A percentile compares a stretch with the other conserved stretches of the same genome.
phyloP scores from a whole-genome alignment of 805 yeast species.

The Nakazawaea pomicola region DNA sequence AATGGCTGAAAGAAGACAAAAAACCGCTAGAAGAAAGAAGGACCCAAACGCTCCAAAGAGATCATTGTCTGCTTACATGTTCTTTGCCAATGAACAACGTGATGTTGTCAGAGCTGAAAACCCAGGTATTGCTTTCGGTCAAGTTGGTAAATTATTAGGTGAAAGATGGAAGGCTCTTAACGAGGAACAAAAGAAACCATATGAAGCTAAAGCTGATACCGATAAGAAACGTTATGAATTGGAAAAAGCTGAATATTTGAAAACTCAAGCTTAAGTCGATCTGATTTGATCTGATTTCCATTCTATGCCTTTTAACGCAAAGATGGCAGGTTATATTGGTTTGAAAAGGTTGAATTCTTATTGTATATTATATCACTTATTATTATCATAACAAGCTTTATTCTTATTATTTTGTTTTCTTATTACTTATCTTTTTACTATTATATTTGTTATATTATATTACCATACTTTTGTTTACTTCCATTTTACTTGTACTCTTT shows the following conservation, averaged over 20 bases:
- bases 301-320: no score
- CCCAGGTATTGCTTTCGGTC: constrained; percentile 94
- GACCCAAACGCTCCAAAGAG: constrained; percentile 99
- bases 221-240: constrained; percentile 98
- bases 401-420: not conserved
- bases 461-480: no score
- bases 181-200: constrained; percentile 81
- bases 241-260: constrained; percentile 82
- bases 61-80: constrained; percentile 97
- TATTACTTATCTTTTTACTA: not conserved
- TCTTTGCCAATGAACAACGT: constrained; percentile 96
- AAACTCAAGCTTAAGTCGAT: constrained; percentile 17
- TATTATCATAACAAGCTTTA: no score
- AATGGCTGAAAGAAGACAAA: constrained; percentile 24
- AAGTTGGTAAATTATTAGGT: constrained; percentile 92
- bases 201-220: constrained; percentile 87
- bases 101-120: constrained; percentile 92
- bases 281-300: no score
- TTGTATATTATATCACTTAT: constrained; percentile 1
- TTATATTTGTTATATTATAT: not conserved
- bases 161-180: constrained; percentile 93
- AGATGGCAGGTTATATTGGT: not conserved
- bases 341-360: not conserved
- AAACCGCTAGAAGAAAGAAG: constrained; percentile 33
- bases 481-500: no score